Evolutionary conservation across 148 eudicot species (phyloP).

Genomic region (Arbutus unedo): DNA sequence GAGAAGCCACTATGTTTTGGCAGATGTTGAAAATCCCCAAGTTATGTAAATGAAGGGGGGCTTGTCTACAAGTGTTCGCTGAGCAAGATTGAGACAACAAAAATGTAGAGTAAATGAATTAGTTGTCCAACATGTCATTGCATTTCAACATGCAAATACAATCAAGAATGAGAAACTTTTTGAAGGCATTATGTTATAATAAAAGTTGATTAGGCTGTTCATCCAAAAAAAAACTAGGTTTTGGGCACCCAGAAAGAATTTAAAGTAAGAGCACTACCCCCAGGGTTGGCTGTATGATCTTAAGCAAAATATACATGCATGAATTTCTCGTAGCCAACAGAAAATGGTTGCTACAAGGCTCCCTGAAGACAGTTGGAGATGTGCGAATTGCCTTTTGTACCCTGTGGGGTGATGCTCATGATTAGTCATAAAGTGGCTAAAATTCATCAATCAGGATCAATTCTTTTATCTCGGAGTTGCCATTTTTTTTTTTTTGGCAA

Average conservation of each 20-base stretch:
- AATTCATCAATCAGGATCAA: neutral
- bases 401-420: neutral
- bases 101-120: neutral
- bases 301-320: neutral
- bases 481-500: neutral
- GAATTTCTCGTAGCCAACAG: neutral
- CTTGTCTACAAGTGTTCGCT: neutral
- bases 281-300: neutral
- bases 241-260: neutral
- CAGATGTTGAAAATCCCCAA: neutral
- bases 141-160: neutral
- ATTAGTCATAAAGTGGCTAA: neutral
- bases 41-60: neutral
- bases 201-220: neutral
- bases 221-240: neutral
- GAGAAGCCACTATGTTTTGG: neutral
- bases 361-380: neutral
- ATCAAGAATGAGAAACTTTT: neutral
- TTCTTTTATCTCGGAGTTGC: neutral
- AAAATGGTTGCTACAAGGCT: neutral
- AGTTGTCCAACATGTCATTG: neutral
- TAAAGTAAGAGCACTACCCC: neutral
- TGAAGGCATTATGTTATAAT: neutral
- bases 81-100: neutral
- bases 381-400: neutral